These are phyloP conservation scores for Cyclotella kingstonii DNA, from an alignment of 108 stramenopile species.

Conservation along the genomic window DNA sequence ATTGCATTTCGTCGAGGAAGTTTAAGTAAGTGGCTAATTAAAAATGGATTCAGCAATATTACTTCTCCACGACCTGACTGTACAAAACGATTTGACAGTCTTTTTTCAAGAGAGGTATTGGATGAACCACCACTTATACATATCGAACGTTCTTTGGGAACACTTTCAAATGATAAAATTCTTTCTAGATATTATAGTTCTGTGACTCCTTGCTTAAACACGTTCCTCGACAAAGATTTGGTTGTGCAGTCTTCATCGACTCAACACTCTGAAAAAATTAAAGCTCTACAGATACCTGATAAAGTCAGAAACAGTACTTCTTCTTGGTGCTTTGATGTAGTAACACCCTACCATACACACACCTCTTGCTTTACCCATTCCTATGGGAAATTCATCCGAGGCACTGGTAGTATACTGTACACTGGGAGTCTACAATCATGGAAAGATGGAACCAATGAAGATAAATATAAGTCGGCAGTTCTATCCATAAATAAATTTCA, in stretches of 20 bases:
- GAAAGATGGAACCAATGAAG: not conserved
- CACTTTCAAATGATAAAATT: not conserved
- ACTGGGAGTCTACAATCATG: conserved; percentile 11
- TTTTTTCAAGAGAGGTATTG: conserved; percentile 24
- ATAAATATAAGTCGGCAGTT: not conserved
- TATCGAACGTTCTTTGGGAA: not conserved
- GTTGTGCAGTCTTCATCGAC: not conserved
- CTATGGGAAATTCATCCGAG: conserved; percentile 77
- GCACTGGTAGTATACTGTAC: conserved; percentile 87
- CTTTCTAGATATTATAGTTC: not conserved
- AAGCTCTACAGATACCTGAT: conserved; percentile 49
- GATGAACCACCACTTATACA: conserved; percentile 21
- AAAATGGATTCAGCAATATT: not conserved
- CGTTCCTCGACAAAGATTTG: conserved; percentile 30
- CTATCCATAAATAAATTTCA: conserved; percentile 25
- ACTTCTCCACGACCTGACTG: not conserved
- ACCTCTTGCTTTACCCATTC: conserved; percentile 83
- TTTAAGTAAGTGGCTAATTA: not conserved
- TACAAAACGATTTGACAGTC: not conserved
- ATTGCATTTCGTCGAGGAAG: conserved; percentile 28
- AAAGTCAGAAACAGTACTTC: conserved; percentile 51
- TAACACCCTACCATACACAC: conserved; percentile 50
- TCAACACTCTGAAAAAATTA: conserved; percentile 8
- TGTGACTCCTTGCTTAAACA: conserved; percentile 11
- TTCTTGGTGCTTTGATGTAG: conserved; percentile 90